Conservation (phyloP, 2,329 filamentous ascomycete species). For the Ceratocystis papillata region DNA sequence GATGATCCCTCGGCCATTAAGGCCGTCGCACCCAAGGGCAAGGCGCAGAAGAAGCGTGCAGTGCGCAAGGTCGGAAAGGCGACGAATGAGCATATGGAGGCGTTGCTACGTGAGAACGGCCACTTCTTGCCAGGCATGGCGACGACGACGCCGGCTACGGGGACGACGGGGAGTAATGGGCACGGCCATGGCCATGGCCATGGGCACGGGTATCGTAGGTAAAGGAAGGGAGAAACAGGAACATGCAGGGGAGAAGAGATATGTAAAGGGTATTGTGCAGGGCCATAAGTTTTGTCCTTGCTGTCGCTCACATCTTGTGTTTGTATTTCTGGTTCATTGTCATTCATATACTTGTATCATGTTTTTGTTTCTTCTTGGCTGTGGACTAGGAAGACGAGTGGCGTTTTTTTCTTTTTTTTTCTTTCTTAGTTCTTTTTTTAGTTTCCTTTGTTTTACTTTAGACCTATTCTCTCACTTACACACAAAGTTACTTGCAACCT, state of each 20-base stretch:
- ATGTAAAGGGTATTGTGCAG: neutral
- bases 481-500: too few species aligned
- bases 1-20: constrained; percentile 54
- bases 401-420: neutral
- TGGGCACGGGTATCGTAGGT: neutral
- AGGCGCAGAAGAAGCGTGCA: constrained; percentile 61
- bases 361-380: neutral
- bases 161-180: constrained; percentile 30
- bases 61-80: constrained; percentile 62
- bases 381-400: neutral
- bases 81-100: constrained; percentile 79
- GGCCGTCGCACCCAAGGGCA: constrained; percentile 42
- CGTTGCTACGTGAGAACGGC: constrained; percentile 64
- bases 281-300: neutral
- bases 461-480: neutral
- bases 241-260: too few species aligned
- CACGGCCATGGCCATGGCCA: constrained; percentile 34
- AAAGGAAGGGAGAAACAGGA: neutral
- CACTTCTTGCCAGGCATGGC: constrained; percentile 27
- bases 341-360: neutral
- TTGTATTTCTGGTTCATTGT: neutral
- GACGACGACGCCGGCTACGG: neutral
- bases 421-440: neutral
- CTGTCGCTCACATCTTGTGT: too few species aligned
- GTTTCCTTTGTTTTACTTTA: neutral